Evolutionary conservation across 805 yeast genomes (phyloP).

Genomic region (Candida boleticola): DNA sequence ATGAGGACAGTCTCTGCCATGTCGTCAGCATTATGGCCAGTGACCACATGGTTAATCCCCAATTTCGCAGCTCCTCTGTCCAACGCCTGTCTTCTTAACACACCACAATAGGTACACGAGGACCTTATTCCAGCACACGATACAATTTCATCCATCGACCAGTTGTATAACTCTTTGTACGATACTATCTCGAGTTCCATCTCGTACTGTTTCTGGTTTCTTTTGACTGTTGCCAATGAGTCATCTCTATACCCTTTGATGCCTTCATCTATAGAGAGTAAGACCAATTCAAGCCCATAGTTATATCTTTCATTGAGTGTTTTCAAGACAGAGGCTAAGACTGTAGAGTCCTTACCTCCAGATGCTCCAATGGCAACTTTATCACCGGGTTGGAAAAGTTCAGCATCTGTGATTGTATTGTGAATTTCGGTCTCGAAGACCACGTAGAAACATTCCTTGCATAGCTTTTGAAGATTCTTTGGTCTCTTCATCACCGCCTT

Average conservation of each 20-base stretch:
- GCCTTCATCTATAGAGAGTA: conserved; percentile 93
- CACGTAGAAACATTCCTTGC: conserved; percentile 84
- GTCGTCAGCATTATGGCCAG: conserved; percentile 99
- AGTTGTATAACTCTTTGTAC: conserved; percentile 83
- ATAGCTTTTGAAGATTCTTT: conserved; percentile 82
- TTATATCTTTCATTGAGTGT: conserved; percentile 82
- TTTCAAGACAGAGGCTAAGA: conserved; percentile 82
- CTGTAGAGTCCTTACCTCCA: conserved; percentile 98
- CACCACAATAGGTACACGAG: conserved; percentile 98
- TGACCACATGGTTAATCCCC: conserved; percentile 85
- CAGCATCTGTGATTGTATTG: conserved; percentile 71
- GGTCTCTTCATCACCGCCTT: conserved; percentile 91
- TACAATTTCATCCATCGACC: conserved; percentile 99
- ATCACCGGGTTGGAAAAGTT: conserved; percentile 78
- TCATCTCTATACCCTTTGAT: conserved; percentile 97
- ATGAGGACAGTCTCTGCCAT: conserved; percentile 97
- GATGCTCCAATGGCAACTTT: conserved; percentile 96
- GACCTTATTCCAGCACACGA: conserved; percentile 90
- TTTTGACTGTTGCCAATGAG: conserved; percentile 91
- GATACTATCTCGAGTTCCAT: conserved; percentile 79
- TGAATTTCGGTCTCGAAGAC: conserved; percentile 96
- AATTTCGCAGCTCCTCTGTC: conserved; percentile 92
- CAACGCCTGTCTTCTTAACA: conserved; percentile 90
- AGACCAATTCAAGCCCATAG: conserved; percentile 81
- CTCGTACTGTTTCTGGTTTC: conserved; percentile 84